phyloP scores from a whole-genome alignment of 257 asterid species.

The Solanum lignicaule region DNA sequence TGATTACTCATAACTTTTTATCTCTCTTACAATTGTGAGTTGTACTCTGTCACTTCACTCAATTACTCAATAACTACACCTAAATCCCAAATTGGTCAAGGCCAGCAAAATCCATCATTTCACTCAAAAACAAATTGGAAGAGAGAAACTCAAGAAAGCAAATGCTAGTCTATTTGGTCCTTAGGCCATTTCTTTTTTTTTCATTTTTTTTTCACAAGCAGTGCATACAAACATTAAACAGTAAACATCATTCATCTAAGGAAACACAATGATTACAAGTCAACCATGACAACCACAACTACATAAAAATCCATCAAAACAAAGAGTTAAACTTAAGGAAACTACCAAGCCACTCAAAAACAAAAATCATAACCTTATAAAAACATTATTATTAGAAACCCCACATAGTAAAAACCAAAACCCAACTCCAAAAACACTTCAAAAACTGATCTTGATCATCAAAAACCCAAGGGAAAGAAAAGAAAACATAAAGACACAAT shows the following conservation, averaged over 20 bases:
- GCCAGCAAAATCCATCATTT: not conserved
- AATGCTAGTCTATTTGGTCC: not conserved
- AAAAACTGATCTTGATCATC: not conserved
- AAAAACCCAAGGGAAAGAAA: not conserved
- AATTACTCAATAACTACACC: not conserved
- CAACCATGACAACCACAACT: not conserved
- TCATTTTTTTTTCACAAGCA: not conserved
- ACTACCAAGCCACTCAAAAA: not conserved
- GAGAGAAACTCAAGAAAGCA: not conserved
- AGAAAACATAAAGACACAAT: not conserved
- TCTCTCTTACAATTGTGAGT: not conserved
- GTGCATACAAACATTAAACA: not conserved
- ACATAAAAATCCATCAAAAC: not conserved
- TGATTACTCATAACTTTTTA: not conserved
- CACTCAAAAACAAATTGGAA: not conserved
- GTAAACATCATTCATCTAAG: not conserved
- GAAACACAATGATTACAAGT: not conserved
- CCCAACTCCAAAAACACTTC: not conserved
- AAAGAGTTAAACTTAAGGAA: not conserved
- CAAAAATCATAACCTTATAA: not conserved
- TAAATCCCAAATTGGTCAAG: not conserved
- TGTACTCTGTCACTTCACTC: not conserved
- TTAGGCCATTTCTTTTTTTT: not conserved
- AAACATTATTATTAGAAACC: not conserved
- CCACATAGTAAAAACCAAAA: not conserved